phyloP scores from a whole-genome alignment of 345 rosid species.

The Gossypium stocksii region DNA sequence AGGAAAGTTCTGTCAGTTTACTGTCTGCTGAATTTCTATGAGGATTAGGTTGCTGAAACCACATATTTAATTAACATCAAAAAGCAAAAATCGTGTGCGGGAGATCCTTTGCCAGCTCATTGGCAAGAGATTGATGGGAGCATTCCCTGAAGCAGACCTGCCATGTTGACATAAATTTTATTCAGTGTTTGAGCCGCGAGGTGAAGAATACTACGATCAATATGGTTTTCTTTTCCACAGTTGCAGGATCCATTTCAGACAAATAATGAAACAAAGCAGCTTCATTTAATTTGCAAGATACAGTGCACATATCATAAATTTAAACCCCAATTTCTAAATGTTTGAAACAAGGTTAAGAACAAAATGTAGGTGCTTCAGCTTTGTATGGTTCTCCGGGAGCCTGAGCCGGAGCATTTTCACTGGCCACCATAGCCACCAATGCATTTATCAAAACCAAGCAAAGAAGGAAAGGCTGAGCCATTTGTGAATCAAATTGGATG shows the following conservation, averaged over 20 bases:
- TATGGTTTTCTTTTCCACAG: background rate
- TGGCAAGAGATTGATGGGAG: background rate
- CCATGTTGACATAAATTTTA: no score
- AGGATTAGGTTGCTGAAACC: background rate
- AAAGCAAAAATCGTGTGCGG: background rate
- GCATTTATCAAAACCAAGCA: conserved; percentile 27
- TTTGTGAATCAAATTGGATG: conserved; percentile 13
- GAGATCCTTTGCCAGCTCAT: background rate
- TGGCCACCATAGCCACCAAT: conserved; percentile 16
- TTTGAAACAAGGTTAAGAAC: no score
- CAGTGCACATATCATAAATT: no score
- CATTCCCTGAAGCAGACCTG: background rate
- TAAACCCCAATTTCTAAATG: no score
- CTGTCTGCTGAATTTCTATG: background rate
- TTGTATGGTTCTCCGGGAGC: no score
- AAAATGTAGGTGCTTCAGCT: no score
- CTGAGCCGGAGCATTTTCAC: conserved; percentile 6
- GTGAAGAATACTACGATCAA: background rate
- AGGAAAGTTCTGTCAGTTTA: conserved; percentile 5
- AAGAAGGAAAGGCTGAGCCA: conserved; percentile 27
- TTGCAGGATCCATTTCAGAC: background rate
- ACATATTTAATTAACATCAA: background rate
- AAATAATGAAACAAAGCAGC: background rate
- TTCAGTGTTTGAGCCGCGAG: background rate
- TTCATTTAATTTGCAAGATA: no score